Evolutionary conservation across 192 early-diverging fungal genomes (phyloP).

Genomic region (Umbelopsis sp.): DNA sequence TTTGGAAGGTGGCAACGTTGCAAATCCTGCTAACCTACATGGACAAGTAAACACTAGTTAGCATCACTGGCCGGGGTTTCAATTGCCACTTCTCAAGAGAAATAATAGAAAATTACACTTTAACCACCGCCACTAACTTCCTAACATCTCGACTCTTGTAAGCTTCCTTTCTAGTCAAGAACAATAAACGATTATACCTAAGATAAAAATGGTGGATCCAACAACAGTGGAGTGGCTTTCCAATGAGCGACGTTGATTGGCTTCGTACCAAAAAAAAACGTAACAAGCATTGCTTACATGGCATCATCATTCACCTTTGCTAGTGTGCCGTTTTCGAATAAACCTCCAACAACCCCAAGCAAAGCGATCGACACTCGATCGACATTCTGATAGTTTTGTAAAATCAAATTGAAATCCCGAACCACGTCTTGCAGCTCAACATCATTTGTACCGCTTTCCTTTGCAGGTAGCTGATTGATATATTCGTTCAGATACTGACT

Average conservation of each 20-base stretch:
- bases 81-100: constrained; percentile 11
- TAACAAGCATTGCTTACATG: constrained; percentile 31
- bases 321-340: constrained; percentile 58
- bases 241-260: too few relatives aligned
- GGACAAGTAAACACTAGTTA: constrained; percentile 13
- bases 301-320: constrained; percentile 35
- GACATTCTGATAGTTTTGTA: constrained; percentile 44
- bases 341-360: constrained; percentile 67
- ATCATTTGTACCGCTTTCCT: neutral
- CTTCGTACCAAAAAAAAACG: constrained; percentile 13
- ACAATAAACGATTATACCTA: constrained; percentile 13
- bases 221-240: constrained; percentile 32
- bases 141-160: constrained; percentile 60
- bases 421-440: constrained; percentile 47
- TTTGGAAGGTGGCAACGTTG: constrained; percentile 47
- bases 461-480: constrained; percentile 46
- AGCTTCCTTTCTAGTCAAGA: constrained; percentile 45
- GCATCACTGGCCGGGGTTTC: neutral
- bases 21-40: constrained; percentile 41
- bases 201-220: constrained; percentile 25
- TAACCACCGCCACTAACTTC: constrained; percentile 65
- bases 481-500: constrained; percentile 67
- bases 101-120: constrained; percentile 55
- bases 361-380: constrained; percentile 73
- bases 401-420: constrained; percentile 45